These are phyloP conservation scores for Plantago lanceolata DNA, from an alignment of 305 asterid species.

Conservation along the genomic window DNA sequence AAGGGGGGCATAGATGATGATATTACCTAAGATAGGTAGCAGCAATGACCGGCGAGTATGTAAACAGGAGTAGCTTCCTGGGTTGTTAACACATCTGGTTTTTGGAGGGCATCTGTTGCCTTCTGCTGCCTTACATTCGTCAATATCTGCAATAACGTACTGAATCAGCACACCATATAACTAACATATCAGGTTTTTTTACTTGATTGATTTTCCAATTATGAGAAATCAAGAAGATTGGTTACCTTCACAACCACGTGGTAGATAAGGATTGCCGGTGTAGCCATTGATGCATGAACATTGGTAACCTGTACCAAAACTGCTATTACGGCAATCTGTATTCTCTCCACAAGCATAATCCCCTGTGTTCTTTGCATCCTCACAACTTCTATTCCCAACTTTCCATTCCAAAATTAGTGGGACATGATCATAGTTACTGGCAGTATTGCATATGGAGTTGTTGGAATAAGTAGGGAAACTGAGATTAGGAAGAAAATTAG, in stretches of 20 bases:
- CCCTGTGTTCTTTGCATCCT: not conserved
- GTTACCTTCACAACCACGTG: slow-evolving; percentile 33
- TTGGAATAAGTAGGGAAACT: too few relatives aligned
- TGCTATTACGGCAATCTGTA: slow-evolving; percentile 30
- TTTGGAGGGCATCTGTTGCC: slow-evolving; percentile 19
- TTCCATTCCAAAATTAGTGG: too few relatives aligned
- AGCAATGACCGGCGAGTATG: not conserved
- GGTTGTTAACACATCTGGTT: slow-evolving; percentile 26
- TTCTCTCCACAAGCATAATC: slow-evolving; percentile 25
- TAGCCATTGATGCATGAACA: slow-evolving; percentile 32
- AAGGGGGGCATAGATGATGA: not conserved
- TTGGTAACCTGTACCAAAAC: slow-evolving; percentile 26
- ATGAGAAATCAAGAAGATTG: too few relatives aligned
- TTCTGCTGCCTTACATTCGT: slow-evolving; percentile 23
- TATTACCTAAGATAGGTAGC: not conserved
- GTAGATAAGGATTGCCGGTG: slow-evolving; percentile 37
- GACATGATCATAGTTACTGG: too few relatives aligned
- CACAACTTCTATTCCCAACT: too few relatives aligned
- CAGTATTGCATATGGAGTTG: too few relatives aligned
- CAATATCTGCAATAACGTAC: slow-evolving; percentile 23
- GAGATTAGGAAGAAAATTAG: too few relatives aligned
- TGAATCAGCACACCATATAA: not conserved
- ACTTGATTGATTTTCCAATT: too few relatives aligned
- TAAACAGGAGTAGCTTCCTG: slow-evolving; percentile 30
- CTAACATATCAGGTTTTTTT: too few relatives aligned